Percentiles rank a stretch among this genome's conserved stretches.
These are phyloP conservation scores for Epichloe gansuensis DNA, from an alignment of 2,329 filamentous ascomycete genomes.

Conservation along the genomic window DNA sequence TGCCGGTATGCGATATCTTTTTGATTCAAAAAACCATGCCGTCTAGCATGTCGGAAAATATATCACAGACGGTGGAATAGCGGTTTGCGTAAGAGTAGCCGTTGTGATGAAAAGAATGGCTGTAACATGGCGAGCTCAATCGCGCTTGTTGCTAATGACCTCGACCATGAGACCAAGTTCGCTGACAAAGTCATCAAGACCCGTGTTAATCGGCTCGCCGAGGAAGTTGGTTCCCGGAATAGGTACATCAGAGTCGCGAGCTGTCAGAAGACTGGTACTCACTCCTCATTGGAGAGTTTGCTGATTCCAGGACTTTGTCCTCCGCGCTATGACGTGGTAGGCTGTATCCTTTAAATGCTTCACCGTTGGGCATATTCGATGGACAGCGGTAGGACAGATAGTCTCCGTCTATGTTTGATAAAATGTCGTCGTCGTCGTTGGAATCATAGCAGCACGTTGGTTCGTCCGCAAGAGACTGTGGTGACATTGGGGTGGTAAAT, in stretches of 20 bases:
- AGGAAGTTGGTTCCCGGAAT: conserved; percentile 17
- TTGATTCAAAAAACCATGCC: not conserved
- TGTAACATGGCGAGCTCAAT: conserved; percentile 7
- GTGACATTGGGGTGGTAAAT: conserved; percentile 24
- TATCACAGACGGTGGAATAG: not conserved
- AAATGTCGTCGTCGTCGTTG: conserved; percentile 28
- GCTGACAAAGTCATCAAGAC: conserved; percentile 27
- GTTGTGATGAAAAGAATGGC: not conserved
- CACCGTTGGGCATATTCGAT: conserved; percentile 7
- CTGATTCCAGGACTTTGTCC: conserved; percentile 7
- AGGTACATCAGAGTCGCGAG: conserved; percentile 9
- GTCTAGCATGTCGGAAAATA: not conserved
- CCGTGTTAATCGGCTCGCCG: conserved; percentile 23
- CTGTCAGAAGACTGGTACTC: conserved; percentile 15
- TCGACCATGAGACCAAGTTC: conserved; percentile 43
- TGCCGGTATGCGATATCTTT: not conserved
- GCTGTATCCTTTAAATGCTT: conserved; percentile 30
- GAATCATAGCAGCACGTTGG: conserved; percentile 35
- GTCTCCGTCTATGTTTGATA: conserved; percentile 25
- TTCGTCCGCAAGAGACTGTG: conserved; percentile 28
- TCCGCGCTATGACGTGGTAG: conserved; percentile 26
- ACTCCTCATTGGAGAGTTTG: conserved; percentile 6
- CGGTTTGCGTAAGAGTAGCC: not conserved
- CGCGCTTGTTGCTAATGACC: conserved; percentile 26
- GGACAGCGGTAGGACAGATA: conserved; percentile 16